Base-by-base conservation (phyloP, 176 grass and related monocot genomes). In the Triticum dicoccoides region DNA sequence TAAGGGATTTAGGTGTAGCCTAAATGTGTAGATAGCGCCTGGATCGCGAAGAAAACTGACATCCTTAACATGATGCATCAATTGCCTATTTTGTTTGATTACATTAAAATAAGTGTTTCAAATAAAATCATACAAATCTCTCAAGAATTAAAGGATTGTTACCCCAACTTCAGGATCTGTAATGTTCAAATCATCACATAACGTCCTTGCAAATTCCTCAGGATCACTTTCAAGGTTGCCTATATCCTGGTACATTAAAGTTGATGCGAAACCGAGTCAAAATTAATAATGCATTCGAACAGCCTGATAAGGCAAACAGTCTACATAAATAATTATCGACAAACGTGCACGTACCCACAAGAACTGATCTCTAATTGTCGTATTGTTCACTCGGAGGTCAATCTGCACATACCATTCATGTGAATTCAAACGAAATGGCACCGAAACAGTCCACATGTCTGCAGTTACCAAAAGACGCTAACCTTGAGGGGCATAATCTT, bases 401-500 rank as follows among this genome's bases (percentile, higher is more conserved):
- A 99, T 84, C 97, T 98, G 86, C 84, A 89, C 71, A 79, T 88
- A 63, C 24, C 29, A 62, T 61, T 75, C 81, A 88, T 39, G 34
- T 23, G 12, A 25, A 25, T 79, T 65, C 27, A 86, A 63, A 77
- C 15, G 74, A 37, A 47, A 86, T 27, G 6, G 9, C 62, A 29
- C 38, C 0, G 0, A 62, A 81, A 81, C 5, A 24, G 11, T 18
- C 2, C 18, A 23, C 27, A 9, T 41, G 76, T 83, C 32, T 17
- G 25, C 25, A 64, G 81, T 64, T 62, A 82, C 32, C 14, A 58
- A 69, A 59, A 70, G 34, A 77, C 52, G 21, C 27, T 78, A 74
- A 98, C 96, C 96, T 94, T 99, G 27, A 99, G 86, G 56, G 97
- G 94, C 61, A 98, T 85, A 80, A 98, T 92, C 86, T 94, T 98